Evolutionary conservation across 495 filamentous ascomycete species (phyloP), one percentile per base, ranked within the genome.

Genomic region (Penicillium canariense): DNA sequence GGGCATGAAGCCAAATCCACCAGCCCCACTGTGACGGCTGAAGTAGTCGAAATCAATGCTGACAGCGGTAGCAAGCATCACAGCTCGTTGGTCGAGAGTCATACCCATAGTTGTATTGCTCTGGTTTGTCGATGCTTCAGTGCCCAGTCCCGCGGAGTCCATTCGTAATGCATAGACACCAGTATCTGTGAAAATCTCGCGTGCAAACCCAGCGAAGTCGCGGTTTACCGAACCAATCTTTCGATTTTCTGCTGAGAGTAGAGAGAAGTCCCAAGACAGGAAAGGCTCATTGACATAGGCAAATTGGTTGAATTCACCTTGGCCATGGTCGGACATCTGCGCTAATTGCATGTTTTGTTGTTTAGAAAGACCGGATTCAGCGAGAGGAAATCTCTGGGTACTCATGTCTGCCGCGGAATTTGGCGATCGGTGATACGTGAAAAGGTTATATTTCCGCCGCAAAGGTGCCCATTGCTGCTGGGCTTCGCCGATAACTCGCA

Each of bases 1-100:
- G 1, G 84, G 85, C 70, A 84, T 77, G 52, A 83, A 79, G 0
- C 80, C 76, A 23, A 74, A 66, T 3, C 74, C 76, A 22, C 78
- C 76, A 9, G 72, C 51, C 5, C 72, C 63, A 40, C 78, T 82
- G 50, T 85, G 77, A 3, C 84, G 76, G 55, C 83, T 86, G 68
- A 89, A 89, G 61, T 88, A 89, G 63, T 89, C 86, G 52, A 87
- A 89, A 65, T 88, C 86, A 46, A 88, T 73, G 43, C 79, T 86
- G 15, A 88, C 84, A 15, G 86, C 86, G 2, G 84, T 86, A 15
- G 86, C 86, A 27, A 89, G 73, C 85, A 88, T 87, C 22, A 88
- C 79, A 1, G 86, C 85, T 32, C 86, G 78, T 69, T 88, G 84
- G 59, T 88, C 86, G 6, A 89, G 76, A 17, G 84, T 86, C 84